Evolutionary conservation across 805 yeast species (phyloP), one percentile per base, ranked within the genome.

Genomic region (Monosporozyma aquatica): DNA sequence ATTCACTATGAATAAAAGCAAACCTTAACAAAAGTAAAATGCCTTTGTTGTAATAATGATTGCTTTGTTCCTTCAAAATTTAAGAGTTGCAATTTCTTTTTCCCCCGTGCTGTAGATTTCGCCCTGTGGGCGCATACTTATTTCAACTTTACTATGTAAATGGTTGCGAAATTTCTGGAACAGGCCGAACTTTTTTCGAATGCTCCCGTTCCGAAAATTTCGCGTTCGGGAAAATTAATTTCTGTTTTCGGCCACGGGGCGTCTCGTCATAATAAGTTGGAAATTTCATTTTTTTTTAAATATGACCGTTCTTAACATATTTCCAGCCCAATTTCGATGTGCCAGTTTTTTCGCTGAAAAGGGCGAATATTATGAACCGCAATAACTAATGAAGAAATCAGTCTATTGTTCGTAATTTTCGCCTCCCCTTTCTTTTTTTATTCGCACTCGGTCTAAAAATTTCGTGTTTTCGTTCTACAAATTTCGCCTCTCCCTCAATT

Each of bases 301-400:
- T 44, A 36, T 38, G 47, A 39, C 29, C 40, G 48, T 47, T 49
- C 52, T 49, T 51, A 46, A 48, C 40, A 32, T 46, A 36, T 48
- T 49, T 48, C 46, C 43, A 50, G 49, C 44, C 30, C 50, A 39
- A 43, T 30, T 42, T 44, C 42, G 42, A 23, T 47, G 55, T 58
- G 55, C 63, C 61, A 52, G 45, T 40, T 41, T 46, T 53, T 58
- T 57, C 63, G 43, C 63, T 13, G 13, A 7, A 46, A 36, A 15
- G 11, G 33, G 30, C 41, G 24, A 59, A 23, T 6, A 23, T 23
- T 23, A 6, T 23, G 25, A 9, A 9, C 9, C 25, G 8, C 6
- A 9, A 6, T 6, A 23, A 6, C 8, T 23, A 9, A 23, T 49
- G 58, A 55, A 55, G 43, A 9, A 11, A 15, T n/a, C 21, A 17